Conservation (phyloP, 192 early-diverging fungal genomes). For the Cetraspora pellucida region DNA sequence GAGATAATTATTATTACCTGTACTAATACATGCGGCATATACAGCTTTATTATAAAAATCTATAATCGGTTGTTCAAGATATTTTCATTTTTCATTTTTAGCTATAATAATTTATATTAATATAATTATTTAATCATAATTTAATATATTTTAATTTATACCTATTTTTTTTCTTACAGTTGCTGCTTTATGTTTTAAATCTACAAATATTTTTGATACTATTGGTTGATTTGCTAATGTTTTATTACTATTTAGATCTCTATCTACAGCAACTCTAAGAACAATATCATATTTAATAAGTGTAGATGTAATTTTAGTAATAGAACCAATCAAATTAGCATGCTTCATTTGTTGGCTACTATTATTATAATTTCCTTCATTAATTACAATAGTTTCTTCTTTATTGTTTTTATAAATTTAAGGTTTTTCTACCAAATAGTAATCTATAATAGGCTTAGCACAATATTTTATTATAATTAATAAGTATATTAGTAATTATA, state of each 20-base stretch:
- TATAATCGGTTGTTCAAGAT: neutral
- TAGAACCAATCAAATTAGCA: neutral
- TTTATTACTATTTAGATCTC: neutral
- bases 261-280: neutral
- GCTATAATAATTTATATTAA: neutral
- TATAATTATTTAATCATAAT: neutral
- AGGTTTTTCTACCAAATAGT: conserved; percentile 11
- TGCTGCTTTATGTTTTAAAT: conserved; percentile 14
- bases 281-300: neutral
- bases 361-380: conserved; percentile 3
- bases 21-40: neutral
- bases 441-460: neutral
- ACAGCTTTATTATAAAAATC: neutral
- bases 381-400: neutral
- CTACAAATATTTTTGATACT: neutral
- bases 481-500: neutral
- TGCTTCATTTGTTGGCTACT: neutral
- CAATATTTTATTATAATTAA: neutral
- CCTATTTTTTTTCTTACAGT: neutral
- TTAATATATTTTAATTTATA: neutral
- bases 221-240: neutral
- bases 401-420: neutral
- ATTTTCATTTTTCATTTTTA: neutral
- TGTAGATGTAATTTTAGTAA: neutral
- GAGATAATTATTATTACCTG: neutral